A percentile compares a stretch with the other conserved stretches of the same genome.
Conservation (phyloP, 768 basidiomycete species). For the Pleurotus giganteus region DNA sequence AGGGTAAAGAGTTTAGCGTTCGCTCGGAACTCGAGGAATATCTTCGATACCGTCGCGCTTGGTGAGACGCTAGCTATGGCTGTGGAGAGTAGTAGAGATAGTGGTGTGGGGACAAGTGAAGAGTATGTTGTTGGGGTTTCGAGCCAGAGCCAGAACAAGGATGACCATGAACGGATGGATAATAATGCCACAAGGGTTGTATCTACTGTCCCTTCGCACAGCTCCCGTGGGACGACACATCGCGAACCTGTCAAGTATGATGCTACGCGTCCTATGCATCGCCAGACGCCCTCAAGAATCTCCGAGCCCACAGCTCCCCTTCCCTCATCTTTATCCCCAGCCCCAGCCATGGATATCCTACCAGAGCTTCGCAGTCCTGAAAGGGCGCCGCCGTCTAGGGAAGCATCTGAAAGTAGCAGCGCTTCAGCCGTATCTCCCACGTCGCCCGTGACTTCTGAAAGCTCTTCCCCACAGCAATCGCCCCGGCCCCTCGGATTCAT, state of each 20-base stretch:
- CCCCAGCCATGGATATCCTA: conserved; percentile 7
- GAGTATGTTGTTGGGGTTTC: conserved; percentile 25
- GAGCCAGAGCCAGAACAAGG: background rate
- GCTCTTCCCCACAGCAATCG: conserved; percentile 38
- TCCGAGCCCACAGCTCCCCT: conserved; percentile 9
- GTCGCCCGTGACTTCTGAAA: conserved; percentile 21
- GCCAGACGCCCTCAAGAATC: conserved; percentile 15
- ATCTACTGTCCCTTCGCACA: background rate
- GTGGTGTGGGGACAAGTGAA: conserved; percentile 49
- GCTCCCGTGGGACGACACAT: conserved; percentile 14
- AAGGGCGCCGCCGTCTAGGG: conserved; percentile 4
- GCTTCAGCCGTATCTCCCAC: conserved; percentile 12
- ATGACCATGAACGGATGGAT: background rate
- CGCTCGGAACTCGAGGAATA: conserved; percentile 27
- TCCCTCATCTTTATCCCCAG: background rate
- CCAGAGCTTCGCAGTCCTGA: conserved; percentile 6
- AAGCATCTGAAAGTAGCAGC: conserved; percentile 8
- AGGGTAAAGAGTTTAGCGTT: conserved; percentile 4
- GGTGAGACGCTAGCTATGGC: conserved; percentile 10
- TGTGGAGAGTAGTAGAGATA: conserved; percentile 30
- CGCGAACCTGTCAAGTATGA: conserved; percentile 37
- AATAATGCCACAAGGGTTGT: background rate
- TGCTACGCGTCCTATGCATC: conserved; percentile 25
- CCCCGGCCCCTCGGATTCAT: conserved; percentile 56
- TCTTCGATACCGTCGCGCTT: conserved; percentile 44